Evolutionary conservation across 2,329 filamentous ascomycete genomes (phyloP), one percentile per base, ranked within the genome.

Genomic region (Rosellinia necatrix): DNA sequence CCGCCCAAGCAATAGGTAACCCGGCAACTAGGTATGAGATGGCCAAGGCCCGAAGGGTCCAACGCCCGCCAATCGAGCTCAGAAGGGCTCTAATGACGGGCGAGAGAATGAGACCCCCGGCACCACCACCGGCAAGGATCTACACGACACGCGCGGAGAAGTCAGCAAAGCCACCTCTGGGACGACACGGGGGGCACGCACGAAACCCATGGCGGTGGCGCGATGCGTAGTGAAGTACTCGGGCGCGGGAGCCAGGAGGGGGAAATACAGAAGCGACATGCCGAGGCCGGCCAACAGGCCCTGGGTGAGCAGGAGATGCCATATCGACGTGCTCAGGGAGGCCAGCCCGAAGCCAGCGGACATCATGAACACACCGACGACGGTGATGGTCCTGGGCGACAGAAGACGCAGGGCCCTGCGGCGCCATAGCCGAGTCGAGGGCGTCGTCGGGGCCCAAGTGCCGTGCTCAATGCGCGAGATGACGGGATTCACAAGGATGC

Each of bases 221-320:
- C 76, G 73, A 56, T 77, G 75, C n/a, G 68, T 71, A 29, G 70
- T 73, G 58, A 81, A 81, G 60, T 79, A 81, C 62, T 81, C 78
- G 0, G 78, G 77, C 8, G 78, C 75, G 3, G 77, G 75, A 12
- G 72, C 73, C 3, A 79, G 64, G 24, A 80, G 69, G 7, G 75
- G 73, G 49, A 76, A 77, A 51, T 76, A 75, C 19, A 78, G 54
- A 32, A 79, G 65, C 9, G 75, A 78, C 62, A 72, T 73, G n/a
- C 76, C 76, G 15, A 76, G 42, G 6, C 77, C 76, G 37, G 74
- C 71, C 10, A 78, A 59, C 9, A 78, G 61, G 1, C 76, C 76
- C 63, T 79, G 76, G 2, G 75, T 76, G 3, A 76, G 64, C 13
- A 79, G 59, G 3, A 79, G 70, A 10, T 77, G 74, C 73, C 72